A percentile compares a stretch with the other conserved stretches of the same genome.
phyloP scores from a whole-genome alignment of 2,329 filamentous ascomycete genomes.

The Sporothrix dimorphospora region DNA sequence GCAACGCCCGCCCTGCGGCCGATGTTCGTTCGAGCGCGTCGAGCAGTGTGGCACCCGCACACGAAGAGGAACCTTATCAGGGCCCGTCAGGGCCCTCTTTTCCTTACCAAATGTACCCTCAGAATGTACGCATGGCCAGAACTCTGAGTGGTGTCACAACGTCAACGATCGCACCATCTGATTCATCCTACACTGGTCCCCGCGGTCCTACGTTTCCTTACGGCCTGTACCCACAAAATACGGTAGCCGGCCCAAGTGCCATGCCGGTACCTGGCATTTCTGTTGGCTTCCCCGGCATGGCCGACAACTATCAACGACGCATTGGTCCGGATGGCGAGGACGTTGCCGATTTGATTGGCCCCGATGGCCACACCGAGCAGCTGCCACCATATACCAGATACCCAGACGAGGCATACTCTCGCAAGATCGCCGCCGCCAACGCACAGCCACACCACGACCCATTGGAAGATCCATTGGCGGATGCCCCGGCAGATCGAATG shows the following conservation, averaged over 20 bases:
- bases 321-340: constrained; percentile 83
- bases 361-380: constrained; percentile 87
- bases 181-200: constrained; percentile 59
- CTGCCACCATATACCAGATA: constrained; percentile 90
- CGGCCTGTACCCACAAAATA: constrained; percentile 81
- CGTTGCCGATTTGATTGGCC: constrained; percentile 81
- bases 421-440: constrained; percentile 51
- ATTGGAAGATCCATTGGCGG: background rate
- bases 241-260: constrained; percentile 58
- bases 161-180: constrained; percentile 45
- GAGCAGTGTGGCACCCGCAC: constrained; percentile 33
- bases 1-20: constrained; percentile 32
- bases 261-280: constrained; percentile 51
- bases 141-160: constrained; percentile 66
- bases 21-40: constrained; percentile 43
- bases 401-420: constrained; percentile 70
- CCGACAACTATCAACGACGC: constrained; percentile 69
- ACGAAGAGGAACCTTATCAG: constrained; percentile 66
- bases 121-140: constrained; percentile 74
- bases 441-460: constrained; percentile 28
- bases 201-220: constrained; percentile 82
- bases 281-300: constrained; percentile 73
- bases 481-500: background rate
- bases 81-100: constrained; percentile 76
- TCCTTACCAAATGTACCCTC: constrained; percentile 83